A percentile compares a stretch with the other conserved stretches of the same genome.
These are phyloP conservation scores for Hanseniaspora lindneri DNA, from an alignment of 805 yeast species.

Conservation along the genomic window DNA sequence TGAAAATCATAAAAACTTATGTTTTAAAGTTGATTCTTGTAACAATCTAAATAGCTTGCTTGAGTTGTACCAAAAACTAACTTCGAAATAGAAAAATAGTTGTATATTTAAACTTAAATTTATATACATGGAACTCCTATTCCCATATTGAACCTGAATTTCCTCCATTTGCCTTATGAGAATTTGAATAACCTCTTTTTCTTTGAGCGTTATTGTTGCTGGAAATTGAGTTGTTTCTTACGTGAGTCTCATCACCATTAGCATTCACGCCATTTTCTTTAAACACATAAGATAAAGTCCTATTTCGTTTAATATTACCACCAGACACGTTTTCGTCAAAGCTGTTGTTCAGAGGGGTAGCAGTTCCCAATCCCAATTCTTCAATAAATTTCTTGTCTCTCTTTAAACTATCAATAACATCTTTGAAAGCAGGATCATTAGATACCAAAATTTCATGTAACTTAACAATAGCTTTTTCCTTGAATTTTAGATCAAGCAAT, in stretches of 20 bases:
- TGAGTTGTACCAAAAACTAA: background rate
- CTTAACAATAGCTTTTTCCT: constrained; percentile 47
- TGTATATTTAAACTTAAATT: background rate
- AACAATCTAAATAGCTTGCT: background rate
- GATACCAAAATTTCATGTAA: constrained; percentile 54
- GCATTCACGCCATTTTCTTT: background rate
- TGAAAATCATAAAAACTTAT: background rate
- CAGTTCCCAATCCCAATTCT: constrained; percentile 60
- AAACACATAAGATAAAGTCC: constrained; percentile 11
- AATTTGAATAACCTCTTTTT: constrained; percentile 7
- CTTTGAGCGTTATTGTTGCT: background rate
- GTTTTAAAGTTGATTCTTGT: background rate
- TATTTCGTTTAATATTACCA: background rate
- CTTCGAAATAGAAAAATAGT: background rate
- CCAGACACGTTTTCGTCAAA: constrained; percentile 1
- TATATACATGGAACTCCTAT: background rate
- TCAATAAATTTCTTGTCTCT: constrained; percentile 80
- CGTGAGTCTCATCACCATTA: background rate
- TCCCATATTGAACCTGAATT: constrained; percentile 7
- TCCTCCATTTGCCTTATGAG: background rate
- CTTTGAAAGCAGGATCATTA: constrained; percentile 37
- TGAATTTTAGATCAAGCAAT: constrained; percentile 43
- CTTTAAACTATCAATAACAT: constrained; percentile 31
- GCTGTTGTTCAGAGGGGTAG: background rate
- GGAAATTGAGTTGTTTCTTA: constrained; percentile 1